phyloP scores from a whole-genome alignment of 2,329 filamentous ascomycete species.

The Colletotrichum orbiculare region DNA sequence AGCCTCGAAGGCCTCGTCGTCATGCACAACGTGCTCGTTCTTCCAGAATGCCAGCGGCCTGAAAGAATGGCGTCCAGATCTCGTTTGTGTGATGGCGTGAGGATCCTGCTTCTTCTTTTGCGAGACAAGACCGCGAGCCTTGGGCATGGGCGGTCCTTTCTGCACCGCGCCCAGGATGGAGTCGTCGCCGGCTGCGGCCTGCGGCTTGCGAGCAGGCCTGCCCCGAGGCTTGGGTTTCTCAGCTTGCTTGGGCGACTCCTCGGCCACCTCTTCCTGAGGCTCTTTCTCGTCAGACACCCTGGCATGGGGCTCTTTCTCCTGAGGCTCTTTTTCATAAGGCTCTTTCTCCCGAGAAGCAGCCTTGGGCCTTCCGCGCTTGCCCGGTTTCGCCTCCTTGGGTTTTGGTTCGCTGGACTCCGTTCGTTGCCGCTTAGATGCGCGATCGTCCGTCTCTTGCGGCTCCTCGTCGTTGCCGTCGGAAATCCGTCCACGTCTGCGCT shows the following conservation, averaged over 20 bases:
- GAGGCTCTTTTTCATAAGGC: no score
- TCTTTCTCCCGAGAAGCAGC: constrained; percentile 6
- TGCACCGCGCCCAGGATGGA: constrained; percentile 59
- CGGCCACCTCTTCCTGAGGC: constrained; percentile 35
- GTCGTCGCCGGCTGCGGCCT: constrained; percentile 58
- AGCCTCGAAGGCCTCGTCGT: constrained; percentile 63
- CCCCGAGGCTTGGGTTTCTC: constrained; percentile 41
- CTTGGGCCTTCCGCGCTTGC: constrained; percentile 42
- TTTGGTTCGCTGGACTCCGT: constrained; percentile 28
- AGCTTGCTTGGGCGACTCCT: constrained; percentile 26
- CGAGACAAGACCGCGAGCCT: constrained; percentile 65
- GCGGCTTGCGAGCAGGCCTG: constrained; percentile 49
- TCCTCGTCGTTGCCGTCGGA: constrained; percentile 28
- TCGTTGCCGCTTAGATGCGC: constrained; percentile 38
- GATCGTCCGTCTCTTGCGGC: constrained; percentile 31
- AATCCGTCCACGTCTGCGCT: constrained; percentile 36
- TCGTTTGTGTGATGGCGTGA: constrained; percentile 68
- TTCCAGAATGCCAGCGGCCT: constrained; percentile 87
- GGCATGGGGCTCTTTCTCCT: no score
- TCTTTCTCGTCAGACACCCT: no score
- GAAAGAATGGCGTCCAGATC: constrained; percentile 82
- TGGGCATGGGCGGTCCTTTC: constrained; percentile 66
- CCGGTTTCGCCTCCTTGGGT: constrained; percentile 22
- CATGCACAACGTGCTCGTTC: constrained; percentile 81
- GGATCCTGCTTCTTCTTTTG: constrained; percentile 59